Evolutionary conservation across 352 stramenopile species (phyloP).

Genomic region (Thalassiosira hispida): DNA sequence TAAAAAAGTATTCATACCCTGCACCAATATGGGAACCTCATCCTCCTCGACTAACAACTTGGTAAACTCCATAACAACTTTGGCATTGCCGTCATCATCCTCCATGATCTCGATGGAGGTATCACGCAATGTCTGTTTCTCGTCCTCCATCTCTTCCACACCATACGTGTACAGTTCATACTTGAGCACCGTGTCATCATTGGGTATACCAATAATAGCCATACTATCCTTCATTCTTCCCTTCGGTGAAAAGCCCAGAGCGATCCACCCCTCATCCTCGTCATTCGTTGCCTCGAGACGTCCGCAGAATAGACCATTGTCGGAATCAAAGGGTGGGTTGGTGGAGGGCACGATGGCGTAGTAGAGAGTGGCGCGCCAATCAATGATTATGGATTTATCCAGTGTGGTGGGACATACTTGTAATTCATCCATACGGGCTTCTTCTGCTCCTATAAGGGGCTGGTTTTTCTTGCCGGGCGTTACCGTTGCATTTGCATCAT

Average conservation of each 20-base stretch:
- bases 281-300: conserved; percentile 16
- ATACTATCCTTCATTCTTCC: neutral
- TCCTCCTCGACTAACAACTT: conserved; percentile 21
- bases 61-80: conserved; percentile 30
- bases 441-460: too few relatives aligned
- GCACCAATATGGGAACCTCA: conserved; percentile 18
- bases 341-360: conserved; percentile 26
- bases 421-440: too few relatives aligned
- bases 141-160: conserved; percentile 9
- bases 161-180: conserved; percentile 13
- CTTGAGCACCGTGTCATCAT: conserved; percentile 31
- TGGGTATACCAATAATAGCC: too few relatives aligned
- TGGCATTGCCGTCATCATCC: conserved; percentile 1
- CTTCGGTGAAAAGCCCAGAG: conserved; percentile 21
- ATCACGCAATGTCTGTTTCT: conserved; percentile 33
- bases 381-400: neutral
- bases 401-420: too few relatives aligned
- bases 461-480: too few relatives aligned
- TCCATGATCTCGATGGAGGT: conserved; percentile 16
- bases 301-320: conserved; percentile 24
- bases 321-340: too few relatives aligned
- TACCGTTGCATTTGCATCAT: too few relatives aligned
- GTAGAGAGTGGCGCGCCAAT: conserved; percentile 1
- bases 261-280: conserved; percentile 19
- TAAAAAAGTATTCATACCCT: conserved; percentile 14